Conservation (phyloP, 2,329 filamentous ascomycete genomes). For the Botryotinia globosa region DNA sequence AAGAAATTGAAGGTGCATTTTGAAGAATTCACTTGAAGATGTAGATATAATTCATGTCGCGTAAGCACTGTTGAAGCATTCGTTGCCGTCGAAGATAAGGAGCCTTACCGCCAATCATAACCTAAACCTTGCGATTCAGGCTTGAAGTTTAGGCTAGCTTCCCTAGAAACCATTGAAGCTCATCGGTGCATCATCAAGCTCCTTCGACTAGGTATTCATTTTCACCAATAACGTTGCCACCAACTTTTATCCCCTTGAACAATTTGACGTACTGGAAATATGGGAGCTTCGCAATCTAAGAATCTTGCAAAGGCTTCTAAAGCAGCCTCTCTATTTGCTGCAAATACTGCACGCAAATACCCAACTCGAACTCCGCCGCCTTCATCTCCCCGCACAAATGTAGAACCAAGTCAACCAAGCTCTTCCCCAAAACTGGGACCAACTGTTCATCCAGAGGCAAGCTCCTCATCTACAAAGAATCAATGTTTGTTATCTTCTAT, state of each 20-base stretch:
- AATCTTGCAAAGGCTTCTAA: conserved; percentile 27
- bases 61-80: conserved; percentile 7
- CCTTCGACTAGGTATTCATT: not conserved
- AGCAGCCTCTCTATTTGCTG: conserved; percentile 23
- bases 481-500: conserved; percentile 15
- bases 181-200: not conserved
- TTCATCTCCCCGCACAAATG: conserved; percentile 21
- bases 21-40: not conserved
- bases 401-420: conserved; percentile 11
- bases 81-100: not conserved
- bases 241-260: not conserved
- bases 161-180: conserved; percentile 8
- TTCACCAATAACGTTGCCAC: not conserved
- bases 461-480: conserved; percentile 15
- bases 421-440: conserved; percentile 20
- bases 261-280: conserved; percentile 14
- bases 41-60: not conserved
- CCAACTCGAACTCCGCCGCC: conserved; percentile 32
- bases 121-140: not conserved
- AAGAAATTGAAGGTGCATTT: not conserved
- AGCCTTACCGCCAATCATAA: not conserved
- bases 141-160: not conserved
- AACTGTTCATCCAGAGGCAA: conserved; percentile 23
- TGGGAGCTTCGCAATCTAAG: conserved; percentile 36
- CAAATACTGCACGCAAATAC: conserved; percentile 34